A percentile compares a stretch with the other conserved stretches of the same genome.
Conservation (phyloP, 495 filamentous ascomycete genomes). For the Durotheca rogersii region DNA sequence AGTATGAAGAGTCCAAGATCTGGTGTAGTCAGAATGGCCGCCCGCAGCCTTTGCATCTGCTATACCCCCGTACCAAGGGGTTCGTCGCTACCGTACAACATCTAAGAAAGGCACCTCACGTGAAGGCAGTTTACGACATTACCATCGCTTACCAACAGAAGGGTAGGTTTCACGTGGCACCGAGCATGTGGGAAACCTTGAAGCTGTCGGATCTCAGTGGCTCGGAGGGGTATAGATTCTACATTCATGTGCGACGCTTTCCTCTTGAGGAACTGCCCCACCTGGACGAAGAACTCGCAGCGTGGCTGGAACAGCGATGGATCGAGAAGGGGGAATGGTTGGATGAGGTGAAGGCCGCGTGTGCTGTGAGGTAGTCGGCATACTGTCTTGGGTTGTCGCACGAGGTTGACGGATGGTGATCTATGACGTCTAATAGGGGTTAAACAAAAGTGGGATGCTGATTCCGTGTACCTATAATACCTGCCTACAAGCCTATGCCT, state of each 20-base stretch:
- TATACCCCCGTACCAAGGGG: conserved; percentile 58
- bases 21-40: conserved; percentile 51
- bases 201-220: conserved; percentile 40
- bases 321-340: conserved; percentile 55
- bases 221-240: conserved; percentile 46
- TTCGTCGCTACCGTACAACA: conserved; percentile 57
- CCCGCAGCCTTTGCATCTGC: conserved; percentile 52
- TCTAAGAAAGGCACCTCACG: conserved; percentile 50
- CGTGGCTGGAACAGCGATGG: conserved; percentile 58
- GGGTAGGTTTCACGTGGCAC: conserved; percentile 47
- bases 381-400: not conserved
- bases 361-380: conserved; percentile 15
- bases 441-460: too few species aligned
- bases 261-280: conserved; percentile 47
- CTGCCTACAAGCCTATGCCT: too few species aligned
- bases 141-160: conserved; percentile 56
- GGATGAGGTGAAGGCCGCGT: conserved; percentile 41
- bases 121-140: conserved; percentile 60
- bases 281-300: conserved; percentile 45
- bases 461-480: too few species aligned
- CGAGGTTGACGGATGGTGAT: not conserved
- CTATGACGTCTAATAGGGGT: too few species aligned
- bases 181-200: conserved; percentile 55
- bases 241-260: conserved; percentile 53
- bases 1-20: conserved; percentile 48